These are phyloP conservation scores for Camellia japonica DNA, from an alignment of 148 eudicot species.

Conservation along the genomic window DNA sequence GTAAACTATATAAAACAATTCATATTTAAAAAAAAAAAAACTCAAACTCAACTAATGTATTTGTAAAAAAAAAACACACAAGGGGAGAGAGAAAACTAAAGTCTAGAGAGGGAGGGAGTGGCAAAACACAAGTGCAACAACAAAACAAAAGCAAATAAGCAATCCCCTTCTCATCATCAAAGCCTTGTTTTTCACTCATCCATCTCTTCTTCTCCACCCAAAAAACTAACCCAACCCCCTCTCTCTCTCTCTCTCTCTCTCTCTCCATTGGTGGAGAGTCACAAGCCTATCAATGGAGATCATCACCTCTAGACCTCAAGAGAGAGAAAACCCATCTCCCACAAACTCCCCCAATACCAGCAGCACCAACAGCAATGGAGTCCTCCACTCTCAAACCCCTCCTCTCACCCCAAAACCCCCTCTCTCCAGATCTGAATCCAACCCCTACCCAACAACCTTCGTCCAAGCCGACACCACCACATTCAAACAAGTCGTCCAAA, in stretches of 20 bases:
- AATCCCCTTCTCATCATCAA: constrained; percentile 4
- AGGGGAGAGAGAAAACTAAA: neutral
- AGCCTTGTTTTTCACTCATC: constrained; percentile 37
- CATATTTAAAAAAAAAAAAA: too few relatives aligned
- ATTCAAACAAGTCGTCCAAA: constrained; percentile 91
- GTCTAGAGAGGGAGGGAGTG: neutral
- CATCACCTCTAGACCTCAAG: constrained; percentile 47
- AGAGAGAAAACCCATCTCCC: constrained; percentile 47
- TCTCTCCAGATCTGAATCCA: constrained; percentile 70
- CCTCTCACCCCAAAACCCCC: constrained; percentile 44
- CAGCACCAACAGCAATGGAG: neutral
- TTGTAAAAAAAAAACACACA: neutral
- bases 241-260: constrained; percentile 15
- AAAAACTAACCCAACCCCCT: constrained; percentile 24
- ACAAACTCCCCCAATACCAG: constrained; percentile 32
- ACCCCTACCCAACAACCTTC: constrained; percentile 86
- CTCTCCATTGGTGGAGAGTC: neutral
- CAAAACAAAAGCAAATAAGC: constrained; percentile 18
- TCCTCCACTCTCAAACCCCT: neutral
- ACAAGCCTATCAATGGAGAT: constrained; percentile 43
- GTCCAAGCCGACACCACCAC: constrained; percentile 77
- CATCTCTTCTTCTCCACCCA: constrained; percentile 6
- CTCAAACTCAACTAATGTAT: too few relatives aligned
- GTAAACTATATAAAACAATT: too few relatives aligned
- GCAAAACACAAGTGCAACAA: neutral